Evolutionary conservation across 75 land plant species (phyloP), one percentile per base, ranked within the genome.

Genomic region (Cupressus sempervirens): DNA sequence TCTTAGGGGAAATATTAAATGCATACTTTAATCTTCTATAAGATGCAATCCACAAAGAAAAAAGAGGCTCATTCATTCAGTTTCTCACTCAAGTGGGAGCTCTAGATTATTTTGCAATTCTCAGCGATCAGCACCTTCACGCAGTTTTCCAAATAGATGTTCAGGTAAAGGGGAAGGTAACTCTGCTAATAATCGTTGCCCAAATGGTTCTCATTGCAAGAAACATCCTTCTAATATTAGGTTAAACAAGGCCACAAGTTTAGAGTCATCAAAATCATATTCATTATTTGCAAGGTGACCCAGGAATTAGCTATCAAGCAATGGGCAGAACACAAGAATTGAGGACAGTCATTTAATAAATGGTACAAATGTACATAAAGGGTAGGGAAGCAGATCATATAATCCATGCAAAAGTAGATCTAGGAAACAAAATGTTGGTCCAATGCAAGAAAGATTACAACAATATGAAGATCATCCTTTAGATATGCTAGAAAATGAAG

Each of bases 181-280:
- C 40, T 79, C 81, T 79, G 81, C 40, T 40, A 41, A 45, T 12
- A 45, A 43, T 45, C 83, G 87, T 13, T 89, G 86, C 30, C 82
- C 68, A 29, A 86, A 90, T 53, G 86, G 88, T 58, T 87, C 85
- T 83, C 85, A 84, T 54, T 85, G 88, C 46, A 43, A 84, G n/a
- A 88, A 89, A 67, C 87, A 84, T 35, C 80, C 81, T 80, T 41
- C 88, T 9, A 72, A 90, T 41, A 86, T 85, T 34, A 86, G 90
- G 56, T n/a, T n/a, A n/a, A n/a, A n/a, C n/a, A n/a, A n/a, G n/a
- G n/a, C n/a, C n/a, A n/a, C n/a, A n/a, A n/a, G 92, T 80, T 70
- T 88, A 52, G 91, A 92, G 8, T 90, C 93, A 50, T 85, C 89
- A 7, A 84, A 89, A n/a, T 84, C 85, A 41, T 81, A 82, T 82